These are phyloP conservation scores for Rhododendron kiyosumense DNA, from an alignment of 148 eudicot species.

Conservation along the genomic window DNA sequence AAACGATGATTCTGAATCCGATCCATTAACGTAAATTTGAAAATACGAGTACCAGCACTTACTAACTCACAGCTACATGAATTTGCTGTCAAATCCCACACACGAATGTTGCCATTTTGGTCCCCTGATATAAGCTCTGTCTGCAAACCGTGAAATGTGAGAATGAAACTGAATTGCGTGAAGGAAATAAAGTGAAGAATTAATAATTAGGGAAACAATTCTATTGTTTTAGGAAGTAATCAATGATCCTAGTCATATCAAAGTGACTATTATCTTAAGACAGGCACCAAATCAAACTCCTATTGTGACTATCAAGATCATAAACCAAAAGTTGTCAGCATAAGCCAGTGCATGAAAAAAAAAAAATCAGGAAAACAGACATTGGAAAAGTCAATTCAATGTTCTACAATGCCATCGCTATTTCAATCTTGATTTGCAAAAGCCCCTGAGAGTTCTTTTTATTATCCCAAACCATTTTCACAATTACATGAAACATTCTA, in stretches of 20 bases:
- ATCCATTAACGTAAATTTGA: not conserved
- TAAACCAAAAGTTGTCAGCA: not conserved
- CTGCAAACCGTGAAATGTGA: constrained; percentile 36
- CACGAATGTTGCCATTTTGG: constrained; percentile 98
- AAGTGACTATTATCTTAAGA: not conserved
- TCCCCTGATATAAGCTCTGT: constrained; percentile 93
- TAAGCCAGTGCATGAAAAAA: not conserved
- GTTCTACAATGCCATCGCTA: not conserved
- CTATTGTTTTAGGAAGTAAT: not conserved
- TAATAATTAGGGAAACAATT: not conserved
- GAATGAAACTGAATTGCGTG: not conserved
- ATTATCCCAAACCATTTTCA: not conserved
- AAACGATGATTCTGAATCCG: not conserved
- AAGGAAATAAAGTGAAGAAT: not conserved
- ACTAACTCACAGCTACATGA: constrained; percentile 99
- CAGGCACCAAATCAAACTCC: not conserved
- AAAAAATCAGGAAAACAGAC: not conserved
- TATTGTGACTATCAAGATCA: not conserved
- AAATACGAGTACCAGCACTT: constrained; percentile 13
- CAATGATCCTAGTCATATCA: not conserved
- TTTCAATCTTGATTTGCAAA: not conserved
- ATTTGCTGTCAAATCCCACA: constrained; percentile 97
- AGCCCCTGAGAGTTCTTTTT: not conserved
- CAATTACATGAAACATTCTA: not conserved
- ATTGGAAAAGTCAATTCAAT: not conserved